Evolutionary conservation across 2,329 filamentous ascomycete genomes (phyloP).

Genomic region (Blastomyces emzantsi): DNA sequence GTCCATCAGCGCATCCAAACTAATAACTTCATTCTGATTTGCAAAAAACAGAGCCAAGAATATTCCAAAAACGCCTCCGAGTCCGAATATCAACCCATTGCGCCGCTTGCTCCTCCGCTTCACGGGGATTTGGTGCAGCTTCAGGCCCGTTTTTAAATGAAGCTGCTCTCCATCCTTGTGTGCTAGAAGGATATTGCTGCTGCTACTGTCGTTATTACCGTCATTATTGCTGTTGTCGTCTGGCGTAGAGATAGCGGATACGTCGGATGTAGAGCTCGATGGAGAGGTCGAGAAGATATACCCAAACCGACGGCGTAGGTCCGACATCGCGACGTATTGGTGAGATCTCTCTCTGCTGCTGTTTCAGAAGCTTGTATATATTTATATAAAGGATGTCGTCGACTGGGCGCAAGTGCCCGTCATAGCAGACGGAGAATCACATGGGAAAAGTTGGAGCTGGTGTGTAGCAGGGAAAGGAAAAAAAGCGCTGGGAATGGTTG

Average conservation of each 20-base stretch:
- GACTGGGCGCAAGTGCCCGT: conserved; percentile 8
- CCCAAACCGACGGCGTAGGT: conserved; percentile 36
- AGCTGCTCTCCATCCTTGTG: conserved; percentile 18
- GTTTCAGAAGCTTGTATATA: background rate
- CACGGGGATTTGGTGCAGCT: conserved; percentile 19
- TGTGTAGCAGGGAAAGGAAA: background rate
- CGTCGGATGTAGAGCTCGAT: conserved; percentile 7
- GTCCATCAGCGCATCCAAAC: conserved; percentile 61
- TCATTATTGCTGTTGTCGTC: conserved; percentile 8
- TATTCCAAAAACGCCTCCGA: conserved; percentile 86
- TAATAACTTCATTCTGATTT: conserved; percentile 79
- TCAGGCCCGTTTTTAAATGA: conserved; percentile 26
- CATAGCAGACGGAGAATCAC: conserved; percentile 17
- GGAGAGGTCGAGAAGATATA: conserved; percentile 23
- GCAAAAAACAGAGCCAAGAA: conserved; percentile 86
- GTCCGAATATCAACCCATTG: conserved; percentile 70
- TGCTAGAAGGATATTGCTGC: background rate
- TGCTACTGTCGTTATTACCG: conserved; percentile 33
- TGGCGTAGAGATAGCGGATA: background rate
- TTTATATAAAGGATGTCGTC: background rate
- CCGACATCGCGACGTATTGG: conserved; percentile 21
- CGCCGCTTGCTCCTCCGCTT: conserved; percentile 55
- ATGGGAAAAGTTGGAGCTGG: conserved; percentile 5
- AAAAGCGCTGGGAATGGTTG: background rate
- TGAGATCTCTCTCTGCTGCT: background rate